Evolutionary conservation across 768 basidiomycete species (phyloP).

Genomic region (Tulasnella sp.): DNA sequence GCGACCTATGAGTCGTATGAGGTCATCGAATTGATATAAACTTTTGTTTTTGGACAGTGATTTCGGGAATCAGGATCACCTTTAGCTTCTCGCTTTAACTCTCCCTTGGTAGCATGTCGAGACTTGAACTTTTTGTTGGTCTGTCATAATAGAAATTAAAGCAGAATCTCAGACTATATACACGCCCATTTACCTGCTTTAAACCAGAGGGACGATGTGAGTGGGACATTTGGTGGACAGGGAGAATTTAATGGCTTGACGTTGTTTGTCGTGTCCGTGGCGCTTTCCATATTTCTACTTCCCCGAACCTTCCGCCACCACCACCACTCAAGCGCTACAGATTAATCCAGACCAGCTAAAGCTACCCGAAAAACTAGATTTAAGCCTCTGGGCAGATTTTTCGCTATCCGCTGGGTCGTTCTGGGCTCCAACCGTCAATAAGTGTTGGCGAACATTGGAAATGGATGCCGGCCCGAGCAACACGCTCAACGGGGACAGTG

Average conservation of each 20-base stretch:
- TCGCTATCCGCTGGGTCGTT: not conserved
- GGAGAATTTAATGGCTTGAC: not conserved
- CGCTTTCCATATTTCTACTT: not conserved
- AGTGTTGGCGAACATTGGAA: not conserved
- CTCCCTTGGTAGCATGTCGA: slow-evolving; percentile 1
- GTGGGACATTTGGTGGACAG: slow-evolving; percentile 1
- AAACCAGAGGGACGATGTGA: slow-evolving; percentile 1
- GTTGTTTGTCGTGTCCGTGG: not conserved
- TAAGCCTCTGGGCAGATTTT: not conserved
- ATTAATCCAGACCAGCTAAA: not conserved
- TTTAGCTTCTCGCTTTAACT: not conserved
- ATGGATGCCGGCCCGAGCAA: not conserved
- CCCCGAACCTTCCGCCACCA: not conserved
- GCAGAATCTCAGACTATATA: not conserved
- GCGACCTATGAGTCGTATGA: not conserved
- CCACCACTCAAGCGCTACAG: not conserved
- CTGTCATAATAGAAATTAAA: not conserved
- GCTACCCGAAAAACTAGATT: not conserved
- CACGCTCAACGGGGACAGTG: not conserved
- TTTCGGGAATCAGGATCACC: not conserved
- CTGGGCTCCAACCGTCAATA: not conserved
- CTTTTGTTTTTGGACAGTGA: not conserved
- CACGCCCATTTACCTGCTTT: not conserved
- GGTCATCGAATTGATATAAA: not conserved
- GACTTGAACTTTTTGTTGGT: slow-evolving; percentile 9